Evolutionary conservation across 106 monocot genomes (phyloP), one percentile per base, ranked within the genome.

Genomic region (Gastrodia elata): DNA sequence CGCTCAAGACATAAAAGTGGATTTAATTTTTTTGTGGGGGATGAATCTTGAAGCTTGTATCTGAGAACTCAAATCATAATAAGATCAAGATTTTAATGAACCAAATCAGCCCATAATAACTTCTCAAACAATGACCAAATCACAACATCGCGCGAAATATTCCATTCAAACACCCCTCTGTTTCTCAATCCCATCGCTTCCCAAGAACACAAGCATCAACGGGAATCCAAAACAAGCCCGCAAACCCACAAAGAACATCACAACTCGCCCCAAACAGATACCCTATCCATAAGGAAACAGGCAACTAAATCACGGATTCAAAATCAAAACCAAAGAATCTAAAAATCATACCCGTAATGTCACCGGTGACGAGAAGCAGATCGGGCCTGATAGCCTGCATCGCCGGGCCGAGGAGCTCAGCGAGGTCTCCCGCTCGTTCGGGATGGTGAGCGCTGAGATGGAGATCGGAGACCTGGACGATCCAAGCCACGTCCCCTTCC

Each of bases 401-500:
- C 27, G 86, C 88, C 6, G 88, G 78, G 20, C 68, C 86, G 20
- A 94, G 88, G 58, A 82, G 61, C 32, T 25, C 13, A 32, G 39
- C 77, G 36, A 94, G 72, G 41, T 87, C 91, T 2, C 68, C 69
- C 40, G 84, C 86, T 61, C 91, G 82, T 4, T 87, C 79, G 22
- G 75, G 88, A 64, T 85, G 77, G 71, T 86, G 83, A 36, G 81
- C 76, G 75, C 94, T 94, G 72, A 94, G 18, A 57, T 94, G 91
- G 72, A 94, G 91, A 59, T 94, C 94, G 33, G 88, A 80, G 44
- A 91, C 75, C 77, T 94, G 94, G 39, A 94, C 86, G 18, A 91
- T 64, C 94, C 94, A 94, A 22, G 84, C 91, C 69, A 94, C 77
- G 68, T 89, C 84, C 8, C 83, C 91, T 0, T 91, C 84, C 83